Evolutionary conservation across 768 basidiomycete genomes (phyloP).

Genomic region (Floccularia luteovirens): DNA sequence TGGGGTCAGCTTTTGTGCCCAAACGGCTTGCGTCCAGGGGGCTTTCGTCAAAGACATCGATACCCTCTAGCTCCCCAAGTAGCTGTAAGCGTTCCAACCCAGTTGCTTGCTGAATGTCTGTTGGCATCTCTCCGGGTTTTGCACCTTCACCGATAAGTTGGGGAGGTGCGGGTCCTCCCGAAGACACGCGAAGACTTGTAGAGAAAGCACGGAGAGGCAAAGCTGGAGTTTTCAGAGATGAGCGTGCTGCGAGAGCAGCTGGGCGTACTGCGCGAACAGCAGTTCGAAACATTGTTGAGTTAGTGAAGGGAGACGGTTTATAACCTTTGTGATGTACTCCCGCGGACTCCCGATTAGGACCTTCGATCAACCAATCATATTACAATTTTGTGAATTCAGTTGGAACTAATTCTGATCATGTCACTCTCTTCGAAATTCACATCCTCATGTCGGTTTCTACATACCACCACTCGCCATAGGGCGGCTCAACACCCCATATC

Average conservation of each 20-base stretch:
- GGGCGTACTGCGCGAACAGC: slow-evolving; percentile 39
- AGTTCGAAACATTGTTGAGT: slow-evolving; percentile 36
- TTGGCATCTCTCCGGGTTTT: slow-evolving; percentile 69
- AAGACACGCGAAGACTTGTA: slow-evolving; percentile 43
- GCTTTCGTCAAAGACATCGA: slow-evolving; percentile 84
- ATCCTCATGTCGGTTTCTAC: too few species aligned
- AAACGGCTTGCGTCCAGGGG: slow-evolving; percentile 79
- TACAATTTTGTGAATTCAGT: too few species aligned
- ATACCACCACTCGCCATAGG: too few species aligned
- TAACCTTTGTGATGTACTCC: slow-evolving; percentile 14
- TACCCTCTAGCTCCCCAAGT: slow-evolving; percentile 79
- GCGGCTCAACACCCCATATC: too few species aligned
- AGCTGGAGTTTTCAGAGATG: slow-evolving; percentile 22
- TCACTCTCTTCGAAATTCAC: too few species aligned
- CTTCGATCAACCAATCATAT: too few species aligned
- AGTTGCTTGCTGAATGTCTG: slow-evolving; percentile 86
- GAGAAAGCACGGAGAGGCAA: slow-evolving; percentile 50
- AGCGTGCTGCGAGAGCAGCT: slow-evolving; percentile 29
- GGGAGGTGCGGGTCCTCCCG: slow-evolving; percentile 53
- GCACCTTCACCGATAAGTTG: slow-evolving; percentile 66
- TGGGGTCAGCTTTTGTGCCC: slow-evolving; percentile 83
- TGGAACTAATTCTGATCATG: too few species aligned
- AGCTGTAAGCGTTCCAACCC: slow-evolving; percentile 96
- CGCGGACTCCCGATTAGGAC: slow-evolving; percentile 26
- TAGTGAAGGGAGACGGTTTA: slow-evolving; percentile 14